Conservation (phyloP, 2,329 filamentous ascomycete species). For the Cryphonectria parasitica region DNA sequence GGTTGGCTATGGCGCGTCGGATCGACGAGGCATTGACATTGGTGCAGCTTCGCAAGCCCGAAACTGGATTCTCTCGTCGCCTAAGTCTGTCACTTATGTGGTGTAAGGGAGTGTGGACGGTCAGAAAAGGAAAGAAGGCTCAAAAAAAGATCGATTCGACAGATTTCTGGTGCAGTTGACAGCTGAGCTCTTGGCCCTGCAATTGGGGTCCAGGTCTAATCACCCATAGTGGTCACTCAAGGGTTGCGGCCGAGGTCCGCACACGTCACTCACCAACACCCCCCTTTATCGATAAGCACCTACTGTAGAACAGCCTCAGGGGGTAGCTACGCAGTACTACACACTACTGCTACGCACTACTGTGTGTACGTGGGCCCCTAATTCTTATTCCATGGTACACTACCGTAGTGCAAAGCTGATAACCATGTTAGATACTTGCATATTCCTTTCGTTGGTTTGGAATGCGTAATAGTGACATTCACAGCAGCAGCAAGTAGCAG, state of each 20-base stretch:
- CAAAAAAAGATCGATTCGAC: background rate
- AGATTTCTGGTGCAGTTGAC: background rate
- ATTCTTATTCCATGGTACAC: background rate
- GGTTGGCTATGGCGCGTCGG: slow-evolving; percentile 6
- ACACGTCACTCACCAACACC: slow-evolving; percentile 22
- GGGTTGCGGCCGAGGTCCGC: slow-evolving; percentile 20
- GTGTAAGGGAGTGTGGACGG: background rate
- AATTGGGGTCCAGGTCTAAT: background rate
- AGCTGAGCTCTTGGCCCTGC: background rate
- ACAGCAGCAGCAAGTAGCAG: background rate
- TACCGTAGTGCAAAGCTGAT: background rate
- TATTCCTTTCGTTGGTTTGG: background rate
- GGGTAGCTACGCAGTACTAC: background rate
- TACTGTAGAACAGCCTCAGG: background rate
- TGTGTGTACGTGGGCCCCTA: background rate
- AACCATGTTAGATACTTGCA: background rate
- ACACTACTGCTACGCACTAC: background rate
- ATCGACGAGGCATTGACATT: slow-evolving; percentile 2
- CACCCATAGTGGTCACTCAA: background rate
- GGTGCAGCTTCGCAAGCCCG: background rate
- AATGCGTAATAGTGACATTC: background rate
- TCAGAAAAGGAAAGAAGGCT: background rate
- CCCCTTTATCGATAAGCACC: slow-evolving; percentile 25
- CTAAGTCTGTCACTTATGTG: slow-evolving; percentile 14
- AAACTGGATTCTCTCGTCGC: background rate